Base-by-base conservation (phyloP, 306 rosid genomes). In the Hippophae gyantsensis region DNA sequence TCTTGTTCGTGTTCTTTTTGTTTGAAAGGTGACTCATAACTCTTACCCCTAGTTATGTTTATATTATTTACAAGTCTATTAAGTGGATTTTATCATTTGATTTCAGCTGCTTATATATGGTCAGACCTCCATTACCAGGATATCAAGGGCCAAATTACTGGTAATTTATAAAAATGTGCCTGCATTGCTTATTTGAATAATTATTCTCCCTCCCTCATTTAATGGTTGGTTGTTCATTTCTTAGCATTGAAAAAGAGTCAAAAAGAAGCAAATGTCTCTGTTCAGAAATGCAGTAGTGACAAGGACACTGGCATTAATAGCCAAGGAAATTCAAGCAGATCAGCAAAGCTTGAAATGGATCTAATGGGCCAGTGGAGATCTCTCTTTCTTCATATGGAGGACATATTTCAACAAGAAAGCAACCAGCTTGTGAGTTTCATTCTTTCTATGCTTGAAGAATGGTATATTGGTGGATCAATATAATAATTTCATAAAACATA, bases 121-220 rank as follows among this genome's bases (percentile, higher is more conserved):
- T 69, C 93, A 63, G 99, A 92, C 68, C 89, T 88, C 43, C 86
- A 85, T 76, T 92, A 85, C 79, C 96, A 88, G 70, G 99, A 92
- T 65, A 79, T 82, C 59, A 88, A 82, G 81, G 96, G 93, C 55
- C 86, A 93, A 61, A 69, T 87, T 48, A 47, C 78, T n/a, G 93
- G 96, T 85, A 72, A 76, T 79, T 64, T 42, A 48, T 13, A 40
- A 42, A 46, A 25, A 53, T 27, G 38, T 67, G 12, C 65, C n/a
- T 14, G n/a, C 53, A 18, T 12, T 62, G 14, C 38, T 32, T 32
- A 32, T 32, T 32, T 7, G 14, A 8, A 7, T 25, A 12, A 42
- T n/a, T 13, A 48, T 51, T 48, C 45, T 5, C 48, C 38, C 57
- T 12, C 38, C 50, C 18, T 58, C 67, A 9, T 25, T 46, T 32